phyloP scores from a whole-genome alignment of 2,329 filamentous ascomycete species.

The Xylariaceae sp. region DNA sequence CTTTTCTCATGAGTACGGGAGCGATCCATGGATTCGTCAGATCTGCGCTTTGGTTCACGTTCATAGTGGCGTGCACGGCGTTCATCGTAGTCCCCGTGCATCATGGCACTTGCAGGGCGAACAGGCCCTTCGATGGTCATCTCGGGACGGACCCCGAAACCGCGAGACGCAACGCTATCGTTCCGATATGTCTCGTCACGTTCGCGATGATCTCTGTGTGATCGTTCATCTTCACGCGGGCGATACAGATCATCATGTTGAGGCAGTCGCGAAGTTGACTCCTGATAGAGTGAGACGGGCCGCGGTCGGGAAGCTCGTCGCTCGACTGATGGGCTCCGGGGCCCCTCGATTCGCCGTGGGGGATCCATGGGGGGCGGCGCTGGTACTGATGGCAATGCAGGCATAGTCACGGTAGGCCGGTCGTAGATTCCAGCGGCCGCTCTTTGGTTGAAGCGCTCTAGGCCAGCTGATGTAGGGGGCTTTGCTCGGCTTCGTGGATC shows the following conservation, averaged over 20 bases:
- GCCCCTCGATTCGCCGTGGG: conserved; percentile 29
- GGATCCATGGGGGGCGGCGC: conserved; percentile 32
- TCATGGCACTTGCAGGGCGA: conserved; percentile 25
- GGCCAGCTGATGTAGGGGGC: conserved; percentile 65
- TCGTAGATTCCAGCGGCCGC: conserved; percentile 40
- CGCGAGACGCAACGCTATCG: conserved; percentile 41
- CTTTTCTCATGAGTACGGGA: conserved; percentile 19
- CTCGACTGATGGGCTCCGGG: conserved; percentile 30
- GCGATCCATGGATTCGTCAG: conserved; percentile 25
- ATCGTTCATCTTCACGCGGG: conserved; percentile 42
- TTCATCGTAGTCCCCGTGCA: conserved; percentile 35
- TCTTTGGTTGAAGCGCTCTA: conserved; percentile 61
- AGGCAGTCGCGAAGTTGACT: conserved; percentile 37
- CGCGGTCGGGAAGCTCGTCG: conserved; percentile 33
- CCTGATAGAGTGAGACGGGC: conserved; percentile 51
- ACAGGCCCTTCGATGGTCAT: conserved; percentile 25
- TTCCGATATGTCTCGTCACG: conserved; percentile 43
- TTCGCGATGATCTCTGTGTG: conserved; percentile 38
- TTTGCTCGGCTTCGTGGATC: conserved; percentile 45
- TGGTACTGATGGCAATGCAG: conserved; percentile 41
- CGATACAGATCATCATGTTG: conserved; percentile 47
- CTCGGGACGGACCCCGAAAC: conserved; percentile 49
- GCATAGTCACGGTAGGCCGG: conserved; percentile 39
- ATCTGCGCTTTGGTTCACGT: conserved; percentile 23
- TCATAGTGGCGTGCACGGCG: conserved; percentile 35